These are phyloP conservation scores for Nemophila menziesii DNA, from an alignment of 257 asterid species.

Conservation along the genomic window DNA sequence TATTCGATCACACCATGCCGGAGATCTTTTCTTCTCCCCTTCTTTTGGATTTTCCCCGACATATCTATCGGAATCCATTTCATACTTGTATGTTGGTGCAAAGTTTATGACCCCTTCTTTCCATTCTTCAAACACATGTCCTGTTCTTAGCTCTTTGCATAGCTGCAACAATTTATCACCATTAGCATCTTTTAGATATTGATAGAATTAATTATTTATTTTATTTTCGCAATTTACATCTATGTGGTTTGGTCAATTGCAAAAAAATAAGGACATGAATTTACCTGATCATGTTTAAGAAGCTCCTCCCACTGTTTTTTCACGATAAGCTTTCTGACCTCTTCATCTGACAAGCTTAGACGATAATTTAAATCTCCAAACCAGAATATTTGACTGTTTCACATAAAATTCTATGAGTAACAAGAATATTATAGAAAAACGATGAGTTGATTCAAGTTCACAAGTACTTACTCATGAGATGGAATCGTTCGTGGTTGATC, in stretches of 20 bases:
- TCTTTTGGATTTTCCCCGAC: conserved; percentile 53
- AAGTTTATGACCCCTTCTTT: conserved; percentile 74
- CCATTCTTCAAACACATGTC: conserved; percentile 86
- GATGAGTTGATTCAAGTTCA: too few relatives aligned
- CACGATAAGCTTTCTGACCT: conserved; percentile 63
- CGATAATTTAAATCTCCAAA: conserved; percentile 96
- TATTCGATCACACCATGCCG: conserved; percentile 98
- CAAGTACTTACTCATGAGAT: conserved; percentile 68
- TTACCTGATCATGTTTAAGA: conserved; percentile 70
- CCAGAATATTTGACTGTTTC: conserved; percentile 91
- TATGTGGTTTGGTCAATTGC: too few relatives aligned
- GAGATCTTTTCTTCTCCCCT: conserved; percentile 90
- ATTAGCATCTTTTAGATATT: conserved; percentile 5
- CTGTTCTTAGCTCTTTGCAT: conserved; percentile 53
- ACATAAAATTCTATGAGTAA: conserved; percentile 9
- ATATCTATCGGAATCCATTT: conserved; percentile 56
- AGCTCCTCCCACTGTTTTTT: conserved; percentile 62
- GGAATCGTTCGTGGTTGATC: conserved; percentile 84
- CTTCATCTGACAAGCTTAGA: conserved; percentile 48
- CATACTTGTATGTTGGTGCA: conserved; percentile 89
- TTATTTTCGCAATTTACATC: too few relatives aligned
- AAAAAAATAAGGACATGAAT: too few relatives aligned
- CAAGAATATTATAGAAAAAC: too few relatives aligned
- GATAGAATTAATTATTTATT: too few relatives aligned
- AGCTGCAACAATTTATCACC: conserved; percentile 33